Percentiles rank a stretch among this genome's conserved stretches.
phyloP scores from a whole-genome alignment of 495 filamentous ascomycete species.

The Hyaloscypha hepaticicola region DNA sequence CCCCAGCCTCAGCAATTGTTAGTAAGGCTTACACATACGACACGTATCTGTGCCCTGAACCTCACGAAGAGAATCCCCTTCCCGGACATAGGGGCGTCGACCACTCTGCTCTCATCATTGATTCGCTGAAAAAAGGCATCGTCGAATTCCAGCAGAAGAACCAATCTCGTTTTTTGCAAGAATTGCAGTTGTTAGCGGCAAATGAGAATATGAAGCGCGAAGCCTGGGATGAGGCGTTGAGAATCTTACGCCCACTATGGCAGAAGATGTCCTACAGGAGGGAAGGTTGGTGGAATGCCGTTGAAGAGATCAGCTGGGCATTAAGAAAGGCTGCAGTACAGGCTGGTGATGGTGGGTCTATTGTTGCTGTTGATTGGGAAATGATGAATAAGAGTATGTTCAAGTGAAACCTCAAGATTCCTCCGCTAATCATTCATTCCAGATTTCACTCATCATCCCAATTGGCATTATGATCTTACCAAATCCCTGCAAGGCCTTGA shows the following conservation, averaged over 20 bases:
- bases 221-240: conserved; percentile 64
- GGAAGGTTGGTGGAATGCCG: conserved; percentile 79
- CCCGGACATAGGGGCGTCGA: conserved; percentile 53
- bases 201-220: conserved; percentile 62
- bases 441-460: conserved; percentile 60
- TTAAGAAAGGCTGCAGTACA: conserved; percentile 70
- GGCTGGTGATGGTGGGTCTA: conserved; percentile 59
- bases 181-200: conserved; percentile 66
- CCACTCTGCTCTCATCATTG: conserved; percentile 62
- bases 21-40: conserved; percentile 74
- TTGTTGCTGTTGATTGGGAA: conserved; percentile 84
- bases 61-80: conserved; percentile 67
- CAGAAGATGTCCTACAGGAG: conserved; percentile 67
- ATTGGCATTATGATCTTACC: conserved; percentile 74
- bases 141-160: conserved; percentile 52
- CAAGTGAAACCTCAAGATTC: neutral
- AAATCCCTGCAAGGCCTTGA: conserved; percentile 60
- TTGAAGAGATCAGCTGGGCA: conserved; percentile 70
- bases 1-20: conserved; percentile 65
- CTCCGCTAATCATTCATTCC: neutral
- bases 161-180: conserved; percentile 57
- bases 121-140: conserved; percentile 58
- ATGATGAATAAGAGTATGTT: conserved; percentile 65
- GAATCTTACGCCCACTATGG: conserved; percentile 71
- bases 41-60: conserved; percentile 78